Base-by-base conservation (phyloP, 768 basidiomycete genomes). In the Boletus huronensis region DNA sequence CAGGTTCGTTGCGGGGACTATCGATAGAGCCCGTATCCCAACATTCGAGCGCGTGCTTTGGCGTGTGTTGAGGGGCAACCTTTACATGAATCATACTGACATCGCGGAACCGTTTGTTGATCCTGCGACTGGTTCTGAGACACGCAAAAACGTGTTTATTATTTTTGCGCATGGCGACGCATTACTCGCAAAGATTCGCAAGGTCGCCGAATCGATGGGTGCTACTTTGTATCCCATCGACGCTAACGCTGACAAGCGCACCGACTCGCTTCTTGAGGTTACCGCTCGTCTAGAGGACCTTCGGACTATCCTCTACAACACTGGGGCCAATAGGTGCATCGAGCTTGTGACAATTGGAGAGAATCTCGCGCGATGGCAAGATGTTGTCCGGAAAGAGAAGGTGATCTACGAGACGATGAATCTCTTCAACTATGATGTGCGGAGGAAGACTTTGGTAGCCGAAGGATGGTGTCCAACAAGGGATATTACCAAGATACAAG, bases 81-180 rank as follows among this genome's bases (percentile, higher is more conserved):
- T 99, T 21, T 99, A 96, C 77, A 98, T 99, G 96, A 99, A 98
- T 74, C 88, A 93, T 72, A 91, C 87, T 50, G 95, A 98, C 72
- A 98, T 99, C 62, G 79, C 82, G 36, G 92, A 96, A 61, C 89
- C 93, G 6, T 97, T 98, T 64, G 79, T 93, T 53, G 93, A 98
- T 67, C 89, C 94, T 14, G 79, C 78, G 21, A 90, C 90, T 0
- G 88, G 87, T 34, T 76, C 74, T 19, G 90, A 95, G 75, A 90
- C 89, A 21, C 84, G 90, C 76, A 99, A 98, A 82, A 94, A 98
- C 64, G 97, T 98, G 38, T 99, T 99, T 77, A 96, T 99, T 75
- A 98, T 99, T 68, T 99, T 99, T 64, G 97, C 97, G 0, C 95
- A 99, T 62, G 97, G 97, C 17, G 87, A 91, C 36, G 85, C 88